These are phyloP conservation scores for Claviceps purpurea DNA, from an alignment of 2,329 filamentous ascomycete genomes.

Conservation along the genomic window DNA sequence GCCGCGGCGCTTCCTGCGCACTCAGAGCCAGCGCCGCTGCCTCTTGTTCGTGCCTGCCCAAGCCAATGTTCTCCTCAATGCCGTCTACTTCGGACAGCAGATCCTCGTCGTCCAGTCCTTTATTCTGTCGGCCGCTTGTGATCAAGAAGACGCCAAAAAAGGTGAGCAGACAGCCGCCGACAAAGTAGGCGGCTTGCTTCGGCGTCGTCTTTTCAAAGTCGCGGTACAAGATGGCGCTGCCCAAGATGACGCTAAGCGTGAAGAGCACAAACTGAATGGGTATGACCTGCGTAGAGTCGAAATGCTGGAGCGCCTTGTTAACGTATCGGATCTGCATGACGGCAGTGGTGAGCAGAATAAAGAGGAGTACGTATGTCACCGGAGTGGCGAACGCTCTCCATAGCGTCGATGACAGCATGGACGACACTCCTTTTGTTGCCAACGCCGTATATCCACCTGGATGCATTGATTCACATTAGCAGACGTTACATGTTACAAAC, in stretches of 20 bases:
- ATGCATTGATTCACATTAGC: neutral
- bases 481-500: neutral
- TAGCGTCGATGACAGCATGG: conserved; percentile 81
- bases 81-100: conserved; percentile 40
- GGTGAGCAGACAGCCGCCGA: conserved; percentile 80
- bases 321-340: conserved; percentile 96
- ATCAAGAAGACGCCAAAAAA: conserved; percentile 97
- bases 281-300: conserved; percentile 95
- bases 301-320: conserved; percentile 75
- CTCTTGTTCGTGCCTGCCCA: conserved; percentile 34
- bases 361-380: conserved; percentile 74
- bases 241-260: conserved; percentile 87
- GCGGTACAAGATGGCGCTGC: conserved; percentile 83
- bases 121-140: conserved; percentile 62
- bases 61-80: conserved; percentile 50
- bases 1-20: conserved; percentile 10
- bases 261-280: conserved; percentile 96
- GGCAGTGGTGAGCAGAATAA: conserved; percentile 69
- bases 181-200: conserved; percentile 67
- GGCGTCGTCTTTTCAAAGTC: conserved; percentile 78
- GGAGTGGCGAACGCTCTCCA: conserved; percentile 83
- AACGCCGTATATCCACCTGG: conserved; percentile 88
- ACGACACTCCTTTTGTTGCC: conserved; percentile 91
- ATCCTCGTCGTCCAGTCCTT: conserved; percentile 45
- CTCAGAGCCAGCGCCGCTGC: conserved; percentile 5